These are phyloP conservation scores for Brasenia schreberi DNA, from an alignment of 164 flowering plant species.

Conservation along the genomic window DNA sequence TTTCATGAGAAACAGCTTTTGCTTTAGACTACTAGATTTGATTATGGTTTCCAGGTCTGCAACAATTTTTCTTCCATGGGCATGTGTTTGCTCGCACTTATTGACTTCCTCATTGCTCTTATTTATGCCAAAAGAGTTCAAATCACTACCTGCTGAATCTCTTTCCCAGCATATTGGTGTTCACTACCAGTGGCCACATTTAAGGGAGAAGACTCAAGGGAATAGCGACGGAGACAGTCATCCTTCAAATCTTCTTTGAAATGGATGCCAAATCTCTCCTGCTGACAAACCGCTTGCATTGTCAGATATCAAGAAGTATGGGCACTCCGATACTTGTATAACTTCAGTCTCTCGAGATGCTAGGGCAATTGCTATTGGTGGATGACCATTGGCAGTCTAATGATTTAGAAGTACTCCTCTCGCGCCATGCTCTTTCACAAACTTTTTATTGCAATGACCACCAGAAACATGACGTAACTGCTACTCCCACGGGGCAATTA, in stretches of 20 bases:
- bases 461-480: no score
- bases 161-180: conserved; percentile 46
- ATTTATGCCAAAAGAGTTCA: conserved; percentile 28
- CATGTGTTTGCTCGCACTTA: conserved; percentile 9
- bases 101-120: conserved; percentile 22
- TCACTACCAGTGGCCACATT: conserved; percentile 45
- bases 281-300: conserved; percentile 53
- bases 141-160: conserved; percentile 31
- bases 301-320: conserved; percentile 64
- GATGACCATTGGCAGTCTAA: conserved; percentile 50
- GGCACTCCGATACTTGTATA: conserved; percentile 61
- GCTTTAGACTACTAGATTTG: conserved; percentile 19
- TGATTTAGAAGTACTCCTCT: no score
- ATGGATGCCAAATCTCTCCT: conserved; percentile 66
- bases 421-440: no score
- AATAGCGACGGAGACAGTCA: conserved; percentile 20
- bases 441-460: no score
- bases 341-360: conserved; percentile 58
- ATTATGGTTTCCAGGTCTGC: conserved; percentile 15
- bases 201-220: conserved; percentile 54
- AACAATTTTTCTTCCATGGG: conserved; percentile 11
- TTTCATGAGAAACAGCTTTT: conserved; percentile 15
- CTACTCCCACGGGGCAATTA: no score
- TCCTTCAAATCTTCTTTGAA: conserved; percentile 11
- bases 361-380: conserved; percentile 73